Base-by-base conservation (phyloP, 495 filamentous ascomycete species). In the Parathielavia appendiculata region DNA sequence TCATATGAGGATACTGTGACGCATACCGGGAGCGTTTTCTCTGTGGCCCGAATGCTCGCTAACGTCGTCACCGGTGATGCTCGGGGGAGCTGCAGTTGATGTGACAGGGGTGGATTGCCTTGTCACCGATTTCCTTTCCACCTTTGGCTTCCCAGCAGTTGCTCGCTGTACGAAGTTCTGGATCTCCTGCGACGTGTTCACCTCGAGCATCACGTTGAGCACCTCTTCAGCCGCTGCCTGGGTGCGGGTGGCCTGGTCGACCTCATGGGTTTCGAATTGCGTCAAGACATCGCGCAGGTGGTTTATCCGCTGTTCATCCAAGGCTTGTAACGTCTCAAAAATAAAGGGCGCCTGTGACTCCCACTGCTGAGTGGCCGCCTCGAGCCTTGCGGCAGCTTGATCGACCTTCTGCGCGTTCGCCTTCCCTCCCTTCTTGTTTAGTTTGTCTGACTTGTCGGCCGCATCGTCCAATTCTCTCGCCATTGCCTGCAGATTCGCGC, bases 321-420 rank as follows among this genome's bases (percentile, higher is more conserved):
- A 75, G 8, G 90, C 85, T 71, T 99, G 95, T 17, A 99, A 83
- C 58, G 87, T 90, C 71, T 97, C 95, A 68, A 95, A 97, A 55
- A 97, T 86, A 72, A 89, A 97, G 8, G 95, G 95, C 36, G 95
- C 90, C 69, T 96, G 89, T 10, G 93, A 95, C 36, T 96, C 87
- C 95, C 95, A 99, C 70, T 95, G 88, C 59, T 86, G 81, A 49
- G 75, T 83, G 5, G 91, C 87, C 62, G 82, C 85, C 51, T 95
- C 88, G 14, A 93, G 80, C 45, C 87, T 84, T 13, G 84, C 75
- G 0, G 84, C 75, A 5, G 92, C 93, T 51, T 78, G 79, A 10
- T 92, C 88, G 40, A 96, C 82, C 71, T 90, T 95, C 39, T 85
- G 84, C n/a, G 84, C 73, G 46, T 85, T 87, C 23, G 88, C 88